A percentile compares a stretch with the other conserved stretches of the same genome.
Evolutionary conservation across 2,329 filamentous ascomycete species (phyloP).

Genomic region (Aspergillus fructus): DNA sequence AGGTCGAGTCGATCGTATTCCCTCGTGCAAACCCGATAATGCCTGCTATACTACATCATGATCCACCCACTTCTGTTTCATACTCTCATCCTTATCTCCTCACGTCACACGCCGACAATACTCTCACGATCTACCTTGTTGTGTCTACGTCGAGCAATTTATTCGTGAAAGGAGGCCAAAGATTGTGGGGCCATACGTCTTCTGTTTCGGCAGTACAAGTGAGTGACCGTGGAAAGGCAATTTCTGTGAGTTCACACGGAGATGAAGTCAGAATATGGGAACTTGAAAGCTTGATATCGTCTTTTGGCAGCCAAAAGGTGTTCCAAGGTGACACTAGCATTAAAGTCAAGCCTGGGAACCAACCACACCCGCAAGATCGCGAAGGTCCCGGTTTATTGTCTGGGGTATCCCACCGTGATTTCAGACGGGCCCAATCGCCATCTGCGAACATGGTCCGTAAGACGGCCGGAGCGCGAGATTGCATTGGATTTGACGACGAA

Average conservation of each 20-base stretch:
- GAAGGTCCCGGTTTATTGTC: constrained; percentile 3
- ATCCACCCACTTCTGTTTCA: constrained; percentile 63
- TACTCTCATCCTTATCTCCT: constrained; percentile 85
- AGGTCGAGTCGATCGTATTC: constrained; percentile 21
- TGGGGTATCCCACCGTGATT: constrained; percentile 18
- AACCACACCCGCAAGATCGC: constrained; percentile 8
- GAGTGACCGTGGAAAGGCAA: constrained; percentile 78
- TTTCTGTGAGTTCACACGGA: constrained; percentile 81
- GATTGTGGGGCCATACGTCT: constrained; percentile 89
- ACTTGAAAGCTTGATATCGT: constrained; percentile 68
- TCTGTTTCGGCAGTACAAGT: constrained; percentile 84
- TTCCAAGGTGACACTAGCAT: constrained; percentile 54
- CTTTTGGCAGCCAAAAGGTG: constrained; percentile 44
- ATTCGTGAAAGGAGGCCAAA: constrained; percentile 68
- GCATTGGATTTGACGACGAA: constrained; percentile 88
- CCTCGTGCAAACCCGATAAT: constrained; percentile 15
- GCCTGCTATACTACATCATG: constrained; percentile 35
- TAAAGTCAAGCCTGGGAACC: constrained; percentile 47
- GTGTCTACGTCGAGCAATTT: constrained; percentile 67
- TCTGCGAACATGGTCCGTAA: constrained; percentile 39
- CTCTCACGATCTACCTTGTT: constrained; percentile 77
- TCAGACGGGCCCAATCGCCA: constrained; percentile 16
- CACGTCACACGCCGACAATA: constrained; percentile 82
- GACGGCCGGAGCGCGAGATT: constrained; percentile 53
- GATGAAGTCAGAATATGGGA: constrained; percentile 86